phyloP scores from a whole-genome alignment of 306 rosid genomes.

The Acacia melanoxylon region DNA sequence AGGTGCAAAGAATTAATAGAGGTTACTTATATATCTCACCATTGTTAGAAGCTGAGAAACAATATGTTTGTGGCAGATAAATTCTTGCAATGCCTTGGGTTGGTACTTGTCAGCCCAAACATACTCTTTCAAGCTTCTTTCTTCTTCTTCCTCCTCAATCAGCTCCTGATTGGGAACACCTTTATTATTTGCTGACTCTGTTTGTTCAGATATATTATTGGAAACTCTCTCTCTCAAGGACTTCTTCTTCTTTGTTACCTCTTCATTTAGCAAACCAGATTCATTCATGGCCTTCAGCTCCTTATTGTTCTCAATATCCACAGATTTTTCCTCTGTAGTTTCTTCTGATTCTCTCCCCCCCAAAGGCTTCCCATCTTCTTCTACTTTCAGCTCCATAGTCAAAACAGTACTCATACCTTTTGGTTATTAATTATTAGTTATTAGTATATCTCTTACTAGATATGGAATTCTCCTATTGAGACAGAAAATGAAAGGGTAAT shows the following conservation, averaged over 20 bases:
- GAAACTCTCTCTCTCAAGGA: background rate
- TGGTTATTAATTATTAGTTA: background rate
- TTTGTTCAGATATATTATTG: constrained; percentile 8
- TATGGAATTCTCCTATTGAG: background rate
- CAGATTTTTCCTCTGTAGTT: background rate
- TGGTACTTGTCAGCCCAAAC: constrained; percentile 68
- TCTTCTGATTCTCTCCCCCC: constrained; percentile 41
- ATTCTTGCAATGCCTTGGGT: constrained; percentile 57
- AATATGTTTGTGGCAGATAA: constrained; percentile 65
- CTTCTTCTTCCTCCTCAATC: background rate
- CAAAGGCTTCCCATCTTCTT: constrained; percentile 59
- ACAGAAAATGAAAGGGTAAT: too few species aligned
- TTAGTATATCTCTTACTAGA: background rate
- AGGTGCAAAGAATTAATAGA: background rate
- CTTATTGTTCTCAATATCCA: background rate
- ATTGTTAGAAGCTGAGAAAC: constrained; percentile 49
- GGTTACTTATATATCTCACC: constrained; percentile 36
- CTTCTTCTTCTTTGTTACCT: constrained; percentile 45
- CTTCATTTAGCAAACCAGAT: background rate
- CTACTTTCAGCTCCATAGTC: background rate
- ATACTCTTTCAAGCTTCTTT: constrained; percentile 27
- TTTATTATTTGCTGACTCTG: background rate
- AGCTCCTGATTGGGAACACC: background rate
- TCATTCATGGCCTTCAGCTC: constrained; percentile 5
- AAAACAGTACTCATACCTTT: background rate